phyloP scores from a whole-genome alignment of 2,329 filamentous ascomycete species.

The Fusarium torulosum region DNA sequence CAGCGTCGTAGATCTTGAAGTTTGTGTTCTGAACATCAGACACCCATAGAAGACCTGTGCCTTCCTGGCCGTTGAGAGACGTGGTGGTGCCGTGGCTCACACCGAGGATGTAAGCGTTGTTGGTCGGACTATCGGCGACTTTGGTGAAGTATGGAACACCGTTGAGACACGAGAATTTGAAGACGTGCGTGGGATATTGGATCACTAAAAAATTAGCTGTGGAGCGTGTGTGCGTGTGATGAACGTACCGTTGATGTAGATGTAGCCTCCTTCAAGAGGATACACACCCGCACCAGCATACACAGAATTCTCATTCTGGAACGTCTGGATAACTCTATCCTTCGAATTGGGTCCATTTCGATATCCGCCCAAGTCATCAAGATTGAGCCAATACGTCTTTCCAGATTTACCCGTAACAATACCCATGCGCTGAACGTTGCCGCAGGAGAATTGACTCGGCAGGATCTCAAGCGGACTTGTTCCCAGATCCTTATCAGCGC shows the following conservation, averaged over 20 bases:
- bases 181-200: slow-evolving; percentile 66
- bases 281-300: slow-evolving; percentile 63
- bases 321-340: slow-evolving; percentile 61
- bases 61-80: slow-evolving; percentile 64
- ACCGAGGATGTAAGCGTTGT: slow-evolving; percentile 66
- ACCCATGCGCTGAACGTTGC: slow-evolving; percentile 60
- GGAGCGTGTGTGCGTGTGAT: accelerated
- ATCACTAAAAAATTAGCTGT: slow-evolving; percentile 53
- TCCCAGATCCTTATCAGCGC: slow-evolving; percentile 64
- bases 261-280: slow-evolving; percentile 62
- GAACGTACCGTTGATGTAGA: slow-evolving; percentile 58
- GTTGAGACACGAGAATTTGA: slow-evolving; percentile 67
- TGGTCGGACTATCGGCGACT: slow-evolving; percentile 62
- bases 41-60: slow-evolving; percentile 69
- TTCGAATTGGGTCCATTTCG: slow-evolving; percentile 53
- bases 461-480: slow-evolving; percentile 59
- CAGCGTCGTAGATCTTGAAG: slow-evolving; percentile 65
- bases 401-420: slow-evolving; percentile 65
- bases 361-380: slow-evolving; percentile 58
- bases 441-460: slow-evolving; percentile 58
- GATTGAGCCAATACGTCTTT: slow-evolving; percentile 60
- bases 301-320: slow-evolving; percentile 59
- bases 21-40: slow-evolving; percentile 67
- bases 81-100: slow-evolving; percentile 69
- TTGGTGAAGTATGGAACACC: slow-evolving; percentile 67